Conservation (phyloP, 164 flowering plant genomes). For the Aristolochia fimbriata region DNA sequence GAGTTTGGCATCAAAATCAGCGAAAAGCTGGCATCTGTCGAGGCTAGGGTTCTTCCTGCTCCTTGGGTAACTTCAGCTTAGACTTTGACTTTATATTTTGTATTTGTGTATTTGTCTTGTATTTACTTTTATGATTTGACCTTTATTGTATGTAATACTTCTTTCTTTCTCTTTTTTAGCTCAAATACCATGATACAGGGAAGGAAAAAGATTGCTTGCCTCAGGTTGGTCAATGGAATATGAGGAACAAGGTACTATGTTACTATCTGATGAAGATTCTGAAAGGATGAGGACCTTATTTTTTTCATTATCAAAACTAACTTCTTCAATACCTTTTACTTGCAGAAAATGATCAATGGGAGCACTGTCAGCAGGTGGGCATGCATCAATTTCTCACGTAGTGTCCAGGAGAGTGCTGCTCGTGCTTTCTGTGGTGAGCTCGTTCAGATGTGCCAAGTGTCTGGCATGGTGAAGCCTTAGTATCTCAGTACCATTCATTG, state of each 20-base stretch:
- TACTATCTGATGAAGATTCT: neutral
- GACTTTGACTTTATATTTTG: neutral
- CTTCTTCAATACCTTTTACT: neutral
- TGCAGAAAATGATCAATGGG: conserved; percentile 80
- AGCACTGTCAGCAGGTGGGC: conserved; percentile 71
- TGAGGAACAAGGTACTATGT: conserved; percentile 67
- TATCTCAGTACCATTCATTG: neutral
- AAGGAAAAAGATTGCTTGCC: conserved; percentile 81
- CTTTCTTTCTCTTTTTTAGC: conserved; percentile 20
- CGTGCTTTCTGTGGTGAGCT: conserved; percentile 71
- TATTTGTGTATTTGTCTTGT: neutral
- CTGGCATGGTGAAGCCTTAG: conserved; percentile 54
- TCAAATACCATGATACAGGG: conserved; percentile 72
- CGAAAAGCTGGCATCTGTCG: conserved; percentile 65
- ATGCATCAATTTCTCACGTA: conserved; percentile 70
- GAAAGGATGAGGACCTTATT: no score
- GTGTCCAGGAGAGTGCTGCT: conserved; percentile 70
- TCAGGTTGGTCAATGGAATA: conserved; percentile 88
- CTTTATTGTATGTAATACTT: neutral
- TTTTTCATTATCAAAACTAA: neutral
- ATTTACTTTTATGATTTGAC: neutral
- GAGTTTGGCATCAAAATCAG: conserved; percentile 75
- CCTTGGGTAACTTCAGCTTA: conserved; percentile 50
- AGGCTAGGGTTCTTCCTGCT: conserved; percentile 77
- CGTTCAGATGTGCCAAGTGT: conserved; percentile 78